Evolutionary conservation across 164 flowering plant genomes (phyloP), one percentile per base, ranked within the genome.

Genomic region (Nelumbo lutea): DNA sequence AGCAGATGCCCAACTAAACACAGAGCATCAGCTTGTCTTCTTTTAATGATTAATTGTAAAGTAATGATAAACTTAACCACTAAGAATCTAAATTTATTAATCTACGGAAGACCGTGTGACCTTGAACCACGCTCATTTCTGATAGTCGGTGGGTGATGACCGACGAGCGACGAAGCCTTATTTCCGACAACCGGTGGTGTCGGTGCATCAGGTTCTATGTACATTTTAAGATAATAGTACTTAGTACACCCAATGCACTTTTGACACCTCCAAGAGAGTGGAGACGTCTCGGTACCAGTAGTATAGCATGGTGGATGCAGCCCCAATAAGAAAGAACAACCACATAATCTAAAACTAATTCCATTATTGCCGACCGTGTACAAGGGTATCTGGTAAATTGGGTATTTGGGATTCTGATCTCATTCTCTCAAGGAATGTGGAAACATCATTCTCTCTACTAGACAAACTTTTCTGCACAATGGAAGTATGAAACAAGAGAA

Each of bases 141-240:
- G 27, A 27, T 27, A 27, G 27, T 27, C 27, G 27, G 27, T 27
- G 27, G 27, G 27, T 27, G 27, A 27, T 27, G 27, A 27, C 27
- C 27, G 27, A 27, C 27, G 27, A 27, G 27, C 27, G 27, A 27
- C 27, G 27, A 27, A 27, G 27, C 27, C 27, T 27, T 27, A 27
- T 27, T 27, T 27, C 60, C 38, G 48, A 27, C 41, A 5, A 61
- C 52, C 61, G 61, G 61, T 56, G 48, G 15, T 10, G 51, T 55
- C 60, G 68, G 68, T 66, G 68, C 41, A n/a, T 2, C 47, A 11
- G 38, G 13, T 42, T 5, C 46, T 58, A 67, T 57, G 10, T 44
- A 15, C 42, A 14, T 5, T 43, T 38, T 56, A 8, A 46, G 15
- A 41, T 55, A 15, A 45, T 44, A 27, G 27, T 27, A 27, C 27